Conservation (phyloP, 805 yeast species). For the Wickerhamiella azyma region DNA sequence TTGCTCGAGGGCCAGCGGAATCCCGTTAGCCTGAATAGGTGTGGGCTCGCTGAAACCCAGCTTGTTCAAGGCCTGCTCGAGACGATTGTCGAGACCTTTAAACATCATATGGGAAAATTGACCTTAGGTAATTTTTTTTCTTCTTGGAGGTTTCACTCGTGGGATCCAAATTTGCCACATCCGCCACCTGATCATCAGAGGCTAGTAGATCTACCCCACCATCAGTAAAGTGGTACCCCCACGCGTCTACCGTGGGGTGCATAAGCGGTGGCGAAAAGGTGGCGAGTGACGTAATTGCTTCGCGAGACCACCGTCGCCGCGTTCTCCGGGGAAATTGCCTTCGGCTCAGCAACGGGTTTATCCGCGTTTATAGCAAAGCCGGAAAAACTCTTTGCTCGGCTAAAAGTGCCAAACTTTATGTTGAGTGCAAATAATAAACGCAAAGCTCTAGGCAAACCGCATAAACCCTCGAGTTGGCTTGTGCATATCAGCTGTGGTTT, state of each 20-base stretch:
- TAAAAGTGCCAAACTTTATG: background rate
- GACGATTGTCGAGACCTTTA: conserved; percentile 58
- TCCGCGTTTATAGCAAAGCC: background rate
- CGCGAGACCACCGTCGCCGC: too few relatives aligned
- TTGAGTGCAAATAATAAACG: too few relatives aligned
- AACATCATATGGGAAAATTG: background rate
- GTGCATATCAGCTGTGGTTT: background rate
- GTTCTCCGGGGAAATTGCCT: background rate
- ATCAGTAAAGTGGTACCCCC: too few relatives aligned
- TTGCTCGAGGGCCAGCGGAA: conserved; percentile 80
- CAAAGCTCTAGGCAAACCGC: background rate
- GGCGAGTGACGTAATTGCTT: background rate
- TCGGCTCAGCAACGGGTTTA: too few relatives aligned
- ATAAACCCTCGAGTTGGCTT: background rate
- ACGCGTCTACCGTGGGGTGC: background rate
- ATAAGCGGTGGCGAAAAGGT: too few relatives aligned
- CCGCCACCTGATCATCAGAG: too few relatives aligned
- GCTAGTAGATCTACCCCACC: too few relatives aligned
- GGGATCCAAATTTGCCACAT: too few relatives aligned
- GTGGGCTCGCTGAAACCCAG: conserved; percentile 80
- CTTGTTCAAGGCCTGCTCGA: conserved; percentile 69
- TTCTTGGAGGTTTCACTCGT: background rate
- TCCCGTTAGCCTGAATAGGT: conserved; percentile 78
- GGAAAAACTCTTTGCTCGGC: background rate
- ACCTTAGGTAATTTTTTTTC: background rate